Conservation (phyloP, 2,329 filamentous ascomycete species). For the Fusarium temperatum region DNA sequence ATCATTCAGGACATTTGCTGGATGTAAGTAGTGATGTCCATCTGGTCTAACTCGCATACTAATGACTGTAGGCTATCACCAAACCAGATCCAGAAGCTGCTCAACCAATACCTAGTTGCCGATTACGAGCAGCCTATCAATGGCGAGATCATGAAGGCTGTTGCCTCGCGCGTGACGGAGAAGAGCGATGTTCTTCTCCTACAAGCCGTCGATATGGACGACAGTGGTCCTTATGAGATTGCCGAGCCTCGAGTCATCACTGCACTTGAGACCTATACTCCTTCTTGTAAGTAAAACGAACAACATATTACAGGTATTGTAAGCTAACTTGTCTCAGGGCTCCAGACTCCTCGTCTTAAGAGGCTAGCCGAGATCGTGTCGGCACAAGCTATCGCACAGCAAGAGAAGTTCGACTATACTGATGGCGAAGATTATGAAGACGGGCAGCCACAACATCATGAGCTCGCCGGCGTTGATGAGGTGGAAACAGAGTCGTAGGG, state of each 20-base stretch:
- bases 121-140: constrained; percentile 99
- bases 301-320: constrained; percentile 1
- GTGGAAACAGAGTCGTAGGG: constrained; percentile 46
- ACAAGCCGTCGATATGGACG: constrained; percentile 97
- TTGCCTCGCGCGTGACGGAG: constrained; percentile 94
- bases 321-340: constrained; percentile 66
- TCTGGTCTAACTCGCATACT: constrained; percentile 2
- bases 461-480: constrained; percentile 63
- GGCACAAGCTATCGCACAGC: constrained; percentile 93
- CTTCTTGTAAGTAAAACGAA: constrained; percentile 76
- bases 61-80: constrained; percentile 78
- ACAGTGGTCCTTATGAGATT: constrained; percentile 98
- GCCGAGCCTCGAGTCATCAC: constrained; percentile 96
- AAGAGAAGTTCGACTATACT: constrained; percentile 79
- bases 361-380: constrained; percentile 98
- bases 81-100: constrained; percentile 97
- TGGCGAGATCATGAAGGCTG: constrained; percentile 99
- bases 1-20: constrained; percentile 99
- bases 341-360: constrained; percentile 95
- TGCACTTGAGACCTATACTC: constrained; percentile 96
- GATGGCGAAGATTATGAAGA: constrained; percentile 56
- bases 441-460: constrained; percentile 56
- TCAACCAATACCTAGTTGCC: constrained; percentile 98
- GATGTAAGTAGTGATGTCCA: constrained; percentile 76
- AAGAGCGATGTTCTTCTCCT: constrained; percentile 96